Conservation (phyloP, 2,329 filamentous ascomycete species). For the Neurospora crassa region DNA sequence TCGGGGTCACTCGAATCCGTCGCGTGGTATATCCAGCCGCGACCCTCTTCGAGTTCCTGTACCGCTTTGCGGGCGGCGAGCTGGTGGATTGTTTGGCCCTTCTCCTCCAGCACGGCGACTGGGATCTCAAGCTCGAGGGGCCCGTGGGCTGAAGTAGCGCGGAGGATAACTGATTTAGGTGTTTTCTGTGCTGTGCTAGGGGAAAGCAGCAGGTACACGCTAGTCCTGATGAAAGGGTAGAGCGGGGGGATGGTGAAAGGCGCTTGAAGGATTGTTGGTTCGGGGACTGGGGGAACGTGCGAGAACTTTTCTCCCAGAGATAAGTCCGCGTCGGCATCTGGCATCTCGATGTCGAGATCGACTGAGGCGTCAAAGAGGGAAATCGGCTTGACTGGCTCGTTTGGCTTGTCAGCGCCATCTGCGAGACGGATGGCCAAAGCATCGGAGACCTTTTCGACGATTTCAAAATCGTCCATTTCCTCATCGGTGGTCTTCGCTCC, state of each 20-base stretch:
- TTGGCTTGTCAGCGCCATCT: conserved; percentile 15
- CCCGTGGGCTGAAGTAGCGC: conserved; percentile 45
- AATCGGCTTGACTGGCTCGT: conserved; percentile 28
- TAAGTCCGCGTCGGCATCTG: conserved; percentile 16
- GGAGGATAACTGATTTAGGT: conserved; percentile 47
- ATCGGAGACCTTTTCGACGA: conserved; percentile 49
- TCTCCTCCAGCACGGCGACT: conserved; percentile 36
- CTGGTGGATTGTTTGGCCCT: conserved; percentile 53
- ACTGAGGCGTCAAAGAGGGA: conserved; percentile 49
- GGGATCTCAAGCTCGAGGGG: conserved; percentile 57
- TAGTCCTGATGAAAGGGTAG: conserved; percentile 57
- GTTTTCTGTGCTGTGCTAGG: conserved; percentile 33
- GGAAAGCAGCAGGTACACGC: conserved; percentile 55
- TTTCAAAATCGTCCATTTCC: conserved; percentile 50
- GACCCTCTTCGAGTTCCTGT: conserved; percentile 59
- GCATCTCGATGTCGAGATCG: conserved; percentile 30
- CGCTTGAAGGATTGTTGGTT: conserved; percentile 53
- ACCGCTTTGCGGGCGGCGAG: conserved; percentile 60
- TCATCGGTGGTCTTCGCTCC: conserved; percentile 2
- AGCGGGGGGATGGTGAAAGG: conserved; percentile 54
- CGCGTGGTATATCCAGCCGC: conserved; percentile 53
- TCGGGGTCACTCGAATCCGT: conserved; percentile 26
- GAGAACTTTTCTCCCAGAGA: conserved; percentile 29
- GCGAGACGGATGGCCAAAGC: conserved; percentile 30
- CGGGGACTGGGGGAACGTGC: conserved; percentile 40